phyloP scores from a whole-genome alignment of 2,329 filamentous ascomycete species.

The Xylariaceae sp. region DNA sequence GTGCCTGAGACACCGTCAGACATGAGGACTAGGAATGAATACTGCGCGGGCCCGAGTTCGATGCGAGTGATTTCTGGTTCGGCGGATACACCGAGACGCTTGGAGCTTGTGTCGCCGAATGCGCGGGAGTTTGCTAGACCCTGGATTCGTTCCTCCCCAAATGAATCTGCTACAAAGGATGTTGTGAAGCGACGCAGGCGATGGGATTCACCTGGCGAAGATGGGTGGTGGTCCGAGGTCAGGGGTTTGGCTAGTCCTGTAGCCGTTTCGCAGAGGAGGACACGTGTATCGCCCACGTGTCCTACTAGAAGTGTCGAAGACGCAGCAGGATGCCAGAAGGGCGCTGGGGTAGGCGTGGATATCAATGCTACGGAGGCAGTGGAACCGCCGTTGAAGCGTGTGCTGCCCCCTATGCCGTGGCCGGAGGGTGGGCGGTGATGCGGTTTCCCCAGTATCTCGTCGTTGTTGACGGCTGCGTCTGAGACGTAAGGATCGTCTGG shows the following conservation, averaged over 20 bases:
- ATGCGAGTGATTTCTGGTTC: slow-evolving; percentile 83
- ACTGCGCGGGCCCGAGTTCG: slow-evolving; percentile 78
- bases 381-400: slow-evolving; percentile 87
- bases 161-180: slow-evolving; percentile 88
- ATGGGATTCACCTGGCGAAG: slow-evolving; percentile 76
- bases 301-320: slow-evolving; percentile 80
- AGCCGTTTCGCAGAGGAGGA: slow-evolving; percentile 81
- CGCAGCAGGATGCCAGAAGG: slow-evolving; percentile 91
- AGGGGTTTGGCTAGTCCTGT: slow-evolving; percentile 77
- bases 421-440: slow-evolving; percentile 50
- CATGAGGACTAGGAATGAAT: slow-evolving; percentile 82
- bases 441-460: slow-evolving; percentile 71
- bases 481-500: slow-evolving; percentile 65
- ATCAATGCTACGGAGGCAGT: slow-evolving; percentile 88
- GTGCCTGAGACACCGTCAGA: slow-evolving; percentile 86
- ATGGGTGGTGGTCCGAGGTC: slow-evolving; percentile 90
- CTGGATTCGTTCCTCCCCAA: slow-evolving; percentile 92
- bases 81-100: slow-evolving; percentile 88
- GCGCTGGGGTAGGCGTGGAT: slow-evolving; percentile 83
- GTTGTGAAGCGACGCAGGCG: slow-evolving; percentile 80
- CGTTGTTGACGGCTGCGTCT: slow-evolving; percentile 76
- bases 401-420: slow-evolving; percentile 66
- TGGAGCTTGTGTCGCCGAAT: slow-evolving; percentile 88
- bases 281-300: slow-evolving; percentile 89
- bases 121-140: slow-evolving; percentile 90